Base-by-base conservation (phyloP, 2,329 filamentous ascomycete genomes). In the Penicillium sp. region DNA sequence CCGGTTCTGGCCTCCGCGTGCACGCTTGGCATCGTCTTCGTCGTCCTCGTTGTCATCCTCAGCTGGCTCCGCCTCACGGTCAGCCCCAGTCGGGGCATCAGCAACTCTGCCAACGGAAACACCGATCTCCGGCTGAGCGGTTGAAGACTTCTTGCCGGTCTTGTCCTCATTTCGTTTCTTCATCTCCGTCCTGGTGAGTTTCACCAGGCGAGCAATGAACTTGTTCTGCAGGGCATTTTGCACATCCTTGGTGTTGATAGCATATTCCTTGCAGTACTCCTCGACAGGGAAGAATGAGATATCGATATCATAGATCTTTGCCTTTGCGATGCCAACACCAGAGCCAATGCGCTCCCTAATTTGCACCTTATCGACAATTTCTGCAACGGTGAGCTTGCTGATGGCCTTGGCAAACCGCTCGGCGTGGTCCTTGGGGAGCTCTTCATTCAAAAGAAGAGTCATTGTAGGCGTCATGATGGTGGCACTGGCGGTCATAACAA, bases 401-500 rank as follows among this genome's bases (percentile, higher is more conserved):
- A 97, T 95, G 24, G 86, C 88, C 76, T 99, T 99, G 43, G 92
- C 88, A 66, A 99, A 97, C 43, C 80, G 82, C 63, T 91, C 85
- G 8, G 84, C 85, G 48, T 92, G 82, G 4, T 84, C 80, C 30
- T 80, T 76, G 1, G 84, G 79, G 31, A 96, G 74, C 63, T 91
- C 88, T 20, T 85, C 78, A 62, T 88, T 88, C 27, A 95, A 79
- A 41, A 88, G 81, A 16, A 97, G 78, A 1, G 89, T 94, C 73
- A 74, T 75, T 7, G 71, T 84, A 1, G 94, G 94, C 0, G 94
- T 99, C 35, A 90, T 89, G 56, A 97, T 96, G 41, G 87, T 83
- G 46, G 86, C 83, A 68, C 89, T 94, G 24, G 94, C 94, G 44
- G 94, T 97, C 94, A 99, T 99, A 60, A 99, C 83, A 64, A 99